Evolutionary conservation across 305 asterid genomes (phyloP), one percentile per base, ranked within the genome.

Genomic region (Galium porrigens): DNA sequence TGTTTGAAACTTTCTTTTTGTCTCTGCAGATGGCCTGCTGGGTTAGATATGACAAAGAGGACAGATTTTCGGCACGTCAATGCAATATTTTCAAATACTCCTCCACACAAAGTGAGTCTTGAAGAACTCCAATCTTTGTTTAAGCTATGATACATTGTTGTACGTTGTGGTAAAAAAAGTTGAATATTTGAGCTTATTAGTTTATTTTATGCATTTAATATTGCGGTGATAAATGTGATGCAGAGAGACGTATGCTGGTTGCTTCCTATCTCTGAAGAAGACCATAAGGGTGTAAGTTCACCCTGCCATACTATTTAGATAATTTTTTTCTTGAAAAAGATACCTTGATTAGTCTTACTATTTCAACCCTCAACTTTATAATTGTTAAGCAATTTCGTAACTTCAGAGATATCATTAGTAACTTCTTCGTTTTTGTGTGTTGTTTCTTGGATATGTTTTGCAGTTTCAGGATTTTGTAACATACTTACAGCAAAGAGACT

Each of bases 171-270:
- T 42, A 32, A 14, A 20, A 15, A 15, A n/a, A 15, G 44, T 42
- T 33, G 27, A 7, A 17, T 34, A 20, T 37, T 58, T 58, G 42
- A 18, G 30, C 20, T 58, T 32, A 39, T 59, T n/a, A 33, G 18
- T 51, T 14, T 44, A 3, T 70, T 27, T 51, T 44, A 48, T 46
- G 49, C 36, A 42, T 55, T 57, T 44, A 57, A 22, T 29, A 12
- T 57, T 18, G 39, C 60, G 15, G 3, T 42, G 61, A n/a, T 65
- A 46, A 49, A 51, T 64, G 54, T 73, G 69, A 69, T 74, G 69
- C 95, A 90, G 97, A 81, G 87, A 78, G 97, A 90, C 67, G 76
- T 90, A 65, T 88, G 96, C 74, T 88, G 95, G 97, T 79, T 90
- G 83, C 82, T 86, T 68, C 97, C 97, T 55, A 80, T 87, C 37